phyloP scores from a whole-genome alignment of 768 basidiomycete species.

The Mrakia gelida region DNA sequence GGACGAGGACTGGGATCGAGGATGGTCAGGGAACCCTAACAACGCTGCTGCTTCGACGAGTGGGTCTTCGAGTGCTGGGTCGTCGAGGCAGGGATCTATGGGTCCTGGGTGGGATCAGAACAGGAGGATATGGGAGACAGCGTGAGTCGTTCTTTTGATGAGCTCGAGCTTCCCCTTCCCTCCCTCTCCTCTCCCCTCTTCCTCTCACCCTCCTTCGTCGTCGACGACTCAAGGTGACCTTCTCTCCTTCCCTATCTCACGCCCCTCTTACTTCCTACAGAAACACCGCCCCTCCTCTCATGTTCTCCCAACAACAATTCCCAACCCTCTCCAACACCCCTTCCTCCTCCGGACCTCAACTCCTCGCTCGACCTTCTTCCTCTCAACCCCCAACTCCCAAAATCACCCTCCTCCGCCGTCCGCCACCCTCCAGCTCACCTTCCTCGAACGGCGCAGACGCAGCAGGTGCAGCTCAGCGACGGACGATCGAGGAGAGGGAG shows the following conservation, averaged over 20 bases:
- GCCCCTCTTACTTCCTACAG: neutral
- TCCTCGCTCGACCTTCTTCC: neutral
- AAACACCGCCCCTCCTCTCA: conserved; percentile 23
- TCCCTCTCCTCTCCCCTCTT: neutral
- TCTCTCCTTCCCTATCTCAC: too few relatives aligned
- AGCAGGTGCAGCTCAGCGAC: conserved; percentile 10
- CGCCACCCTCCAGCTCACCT: conserved; percentile 1
- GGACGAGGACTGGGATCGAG: conserved; percentile 27
- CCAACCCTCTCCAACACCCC: conserved; percentile 17
- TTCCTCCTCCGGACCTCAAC: neutral
- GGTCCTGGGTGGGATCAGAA: conserved; percentile 25
- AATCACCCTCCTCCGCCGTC: conserved; percentile 27
- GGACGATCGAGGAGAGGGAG: conserved; percentile 21
- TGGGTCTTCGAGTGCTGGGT: neutral
- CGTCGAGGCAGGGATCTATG: neutral
- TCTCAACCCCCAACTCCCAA: conserved; percentile 4
- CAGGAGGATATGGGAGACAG: conserved; percentile 27
- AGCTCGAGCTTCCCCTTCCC: neutral
- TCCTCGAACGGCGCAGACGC: neutral
- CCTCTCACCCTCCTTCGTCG: neutral
- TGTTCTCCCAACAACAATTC: conserved; percentile 24
- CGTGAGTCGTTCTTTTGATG: conserved; percentile 3
- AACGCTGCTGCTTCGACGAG: neutral
- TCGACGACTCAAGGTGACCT: neutral
- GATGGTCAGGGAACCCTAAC: neutral